Evolutionary conservation across 2,329 filamentous ascomycete species (phyloP), one percentile per base, ranked within the genome.

Genomic region (Penicillium fuscoglaucum): DNA sequence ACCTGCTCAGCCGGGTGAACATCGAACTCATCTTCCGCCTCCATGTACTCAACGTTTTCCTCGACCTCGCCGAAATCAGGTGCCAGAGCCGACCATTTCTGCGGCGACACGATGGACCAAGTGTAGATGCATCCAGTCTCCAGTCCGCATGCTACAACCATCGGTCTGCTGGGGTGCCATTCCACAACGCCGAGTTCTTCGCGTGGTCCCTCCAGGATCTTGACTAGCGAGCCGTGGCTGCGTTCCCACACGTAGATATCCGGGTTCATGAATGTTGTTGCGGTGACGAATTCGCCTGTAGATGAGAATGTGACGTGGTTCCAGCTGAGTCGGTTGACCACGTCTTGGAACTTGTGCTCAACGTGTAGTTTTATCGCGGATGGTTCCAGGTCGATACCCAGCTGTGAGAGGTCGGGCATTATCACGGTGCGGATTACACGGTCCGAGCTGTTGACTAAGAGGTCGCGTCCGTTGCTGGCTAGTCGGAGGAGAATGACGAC

Each of bases 211-310:
- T 99, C 96, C 40, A 99, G 83, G 80, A 99, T 99, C 75, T 96
- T 96, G 53, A 97, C 93, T 57, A 99, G 79, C 75, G 91, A 96
- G 51, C 95, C 95, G 69, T 96, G 91, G 56, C 89, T 90, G 55
- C 95, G 87, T 77, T 99, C 95, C 95, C 93, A 98, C 29, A 98
- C 93, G 76, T 98, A 98, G 63, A 99, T 90, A 76, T 99, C 93
- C 68, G 97, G 93, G 70, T 99, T 99, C 82, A 98, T 98, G 75
- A 92, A 96, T 2, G 95, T 98, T 28, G 92, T 96, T 0, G 96
- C 95, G 26, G 92, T 92, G 41, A 99, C 92, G 72, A 98, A 98
- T 76, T 99, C 95, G 52, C 92, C 93, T 0, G 90, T 95, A 1
- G 91, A 89, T 70, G 91, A 96, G 74, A 99, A 98, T 0, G 93